Conservation (phyloP, 441 rosid genomes). For the Arabidopsis lyrata region DNA sequence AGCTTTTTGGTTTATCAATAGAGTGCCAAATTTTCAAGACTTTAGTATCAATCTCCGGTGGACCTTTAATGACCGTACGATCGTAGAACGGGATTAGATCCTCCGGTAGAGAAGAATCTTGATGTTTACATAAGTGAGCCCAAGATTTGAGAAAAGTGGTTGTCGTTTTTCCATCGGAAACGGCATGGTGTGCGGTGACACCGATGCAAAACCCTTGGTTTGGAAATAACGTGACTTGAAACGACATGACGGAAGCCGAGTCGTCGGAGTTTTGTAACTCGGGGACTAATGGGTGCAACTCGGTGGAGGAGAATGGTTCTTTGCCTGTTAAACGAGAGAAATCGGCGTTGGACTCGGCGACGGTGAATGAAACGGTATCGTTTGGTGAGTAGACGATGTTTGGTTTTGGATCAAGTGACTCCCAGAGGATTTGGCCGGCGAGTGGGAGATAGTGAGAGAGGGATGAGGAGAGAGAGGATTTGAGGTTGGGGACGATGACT, state of each 20-base stretch:
- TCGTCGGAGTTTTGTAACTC: constrained; percentile 34
- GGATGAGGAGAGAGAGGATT: constrained; percentile 45
- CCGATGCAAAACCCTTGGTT: constrained; percentile 49
- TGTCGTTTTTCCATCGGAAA: constrained; percentile 44
- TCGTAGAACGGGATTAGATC: constrained; percentile 45
- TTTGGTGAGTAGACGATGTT: constrained; percentile 34
- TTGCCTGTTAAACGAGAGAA: constrained; percentile 27
- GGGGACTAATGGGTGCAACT: constrained; percentile 39
- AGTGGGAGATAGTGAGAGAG: constrained; percentile 51
- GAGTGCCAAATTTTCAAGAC: not conserved
- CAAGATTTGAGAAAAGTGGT: constrained; percentile 47
- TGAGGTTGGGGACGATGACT: constrained; percentile 49
- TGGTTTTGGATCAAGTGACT: constrained; percentile 26
- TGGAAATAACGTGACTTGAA: constrained; percentile 51
- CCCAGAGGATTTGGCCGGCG: constrained; percentile 45
- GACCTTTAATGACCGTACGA: constrained; percentile 42
- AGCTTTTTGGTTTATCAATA: constrained; percentile 1
- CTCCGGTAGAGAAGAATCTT: constrained; percentile 20
- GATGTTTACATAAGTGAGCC: constrained; percentile 38
- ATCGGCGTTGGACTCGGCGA: constrained; percentile 43
- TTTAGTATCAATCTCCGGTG: not conserved
- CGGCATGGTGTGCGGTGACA: constrained; percentile 43
- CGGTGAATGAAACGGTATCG: constrained; percentile 44
- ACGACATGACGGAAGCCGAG: constrained; percentile 22
- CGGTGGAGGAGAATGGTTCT: constrained; percentile 26